Percentiles rank a stretch among this genome's conserved stretches.
Evolutionary conservation across 805 yeast genomes (phyloP).

Genomic region (Saccharomycopsis babjevae): DNA sequence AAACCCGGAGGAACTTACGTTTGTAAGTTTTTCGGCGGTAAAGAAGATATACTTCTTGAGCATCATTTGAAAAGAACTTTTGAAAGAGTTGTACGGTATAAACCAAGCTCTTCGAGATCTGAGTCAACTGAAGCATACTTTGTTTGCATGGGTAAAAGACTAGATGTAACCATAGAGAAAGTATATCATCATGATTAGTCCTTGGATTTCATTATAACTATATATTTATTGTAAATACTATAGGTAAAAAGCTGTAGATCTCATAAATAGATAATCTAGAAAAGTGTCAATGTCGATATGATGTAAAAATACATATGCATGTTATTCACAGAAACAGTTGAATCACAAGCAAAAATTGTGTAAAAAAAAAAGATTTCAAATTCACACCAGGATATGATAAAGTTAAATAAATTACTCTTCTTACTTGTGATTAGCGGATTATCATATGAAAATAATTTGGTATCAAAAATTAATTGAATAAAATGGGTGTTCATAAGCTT

Average conservation of each 20-base stretch:
- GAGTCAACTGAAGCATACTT: slow-evolving; percentile 81
- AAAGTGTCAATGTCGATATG: too few relatives aligned
- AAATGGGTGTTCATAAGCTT: slow-evolving; percentile 91
- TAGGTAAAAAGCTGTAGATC: too few relatives aligned
- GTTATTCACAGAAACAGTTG: too few relatives aligned
- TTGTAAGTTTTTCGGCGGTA: slow-evolving; percentile 79
- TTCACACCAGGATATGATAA: too few relatives aligned
- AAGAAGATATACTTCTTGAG: slow-evolving; percentile 62
- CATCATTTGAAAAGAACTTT: slow-evolving; percentile 49
- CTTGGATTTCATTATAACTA: background rate
- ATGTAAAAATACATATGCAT: too few relatives aligned
- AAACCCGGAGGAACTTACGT: slow-evolving; percentile 63
- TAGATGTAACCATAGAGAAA: slow-evolving; percentile 27
- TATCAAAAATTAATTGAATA: background rate
- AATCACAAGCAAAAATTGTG: too few relatives aligned
- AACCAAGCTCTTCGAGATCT: slow-evolving; percentile 71
- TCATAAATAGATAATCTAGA: too few relatives aligned
- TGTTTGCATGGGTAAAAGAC: slow-evolving; percentile 47
- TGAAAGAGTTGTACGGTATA: slow-evolving; percentile 51
- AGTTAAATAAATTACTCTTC: too few relatives aligned
- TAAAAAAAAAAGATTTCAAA: too few relatives aligned
- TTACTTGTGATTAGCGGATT: too few relatives aligned
- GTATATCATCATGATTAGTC: slow-evolving; percentile 24
- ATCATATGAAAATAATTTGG: too few relatives aligned
- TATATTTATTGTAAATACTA: too few relatives aligned